Percentiles rank a stretch among this genome's conserved stretches.
These are phyloP conservation scores for Trichoderma brevicompactum DNA, from an alignment of 2,329 filamentous ascomycete species.

Conservation along the genomic window DNA sequence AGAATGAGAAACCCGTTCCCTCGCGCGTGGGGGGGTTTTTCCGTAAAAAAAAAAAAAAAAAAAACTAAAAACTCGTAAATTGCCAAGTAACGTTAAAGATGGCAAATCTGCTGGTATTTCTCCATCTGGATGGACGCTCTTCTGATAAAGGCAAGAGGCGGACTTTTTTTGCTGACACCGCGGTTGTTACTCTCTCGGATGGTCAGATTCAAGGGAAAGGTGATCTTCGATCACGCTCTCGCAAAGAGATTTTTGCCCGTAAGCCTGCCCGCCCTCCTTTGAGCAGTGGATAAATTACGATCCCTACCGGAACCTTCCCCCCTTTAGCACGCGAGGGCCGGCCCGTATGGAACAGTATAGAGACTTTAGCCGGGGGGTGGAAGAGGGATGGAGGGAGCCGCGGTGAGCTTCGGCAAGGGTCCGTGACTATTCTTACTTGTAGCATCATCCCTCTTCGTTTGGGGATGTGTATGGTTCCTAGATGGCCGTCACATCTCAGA, in stretches of 20 bases:
- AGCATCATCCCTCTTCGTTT: not conserved
- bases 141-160: not conserved
- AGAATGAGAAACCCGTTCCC: not conserved
- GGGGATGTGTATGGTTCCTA: slow-evolving; percentile 3
- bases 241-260: not conserved
- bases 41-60: not conserved
- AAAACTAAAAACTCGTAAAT: not conserved
- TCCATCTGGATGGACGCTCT: not conserved
- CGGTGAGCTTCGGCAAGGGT: slow-evolving; percentile 14
- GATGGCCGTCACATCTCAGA: slow-evolving; percentile 18
- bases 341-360: slow-evolving; percentile 4
- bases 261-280: not conserved
- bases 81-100: not conserved
- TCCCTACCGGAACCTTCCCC: not conserved
- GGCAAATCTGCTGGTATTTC: not conserved
- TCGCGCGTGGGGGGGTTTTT: slow-evolving; percentile 2
- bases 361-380: slow-evolving; percentile 15
- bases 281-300: slow-evolving; percentile 11
- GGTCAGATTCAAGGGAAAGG: not conserved
- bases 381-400: not conserved
- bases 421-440: not conserved
- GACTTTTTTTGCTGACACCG: slow-evolving; percentile 16
- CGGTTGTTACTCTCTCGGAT: not conserved
- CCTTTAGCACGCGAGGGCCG: not conserved
- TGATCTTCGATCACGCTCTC: slow-evolving; percentile 22